Conservation (phyloP, 2,329 filamentous ascomycete species). For the Piedraia hortae region DNA sequence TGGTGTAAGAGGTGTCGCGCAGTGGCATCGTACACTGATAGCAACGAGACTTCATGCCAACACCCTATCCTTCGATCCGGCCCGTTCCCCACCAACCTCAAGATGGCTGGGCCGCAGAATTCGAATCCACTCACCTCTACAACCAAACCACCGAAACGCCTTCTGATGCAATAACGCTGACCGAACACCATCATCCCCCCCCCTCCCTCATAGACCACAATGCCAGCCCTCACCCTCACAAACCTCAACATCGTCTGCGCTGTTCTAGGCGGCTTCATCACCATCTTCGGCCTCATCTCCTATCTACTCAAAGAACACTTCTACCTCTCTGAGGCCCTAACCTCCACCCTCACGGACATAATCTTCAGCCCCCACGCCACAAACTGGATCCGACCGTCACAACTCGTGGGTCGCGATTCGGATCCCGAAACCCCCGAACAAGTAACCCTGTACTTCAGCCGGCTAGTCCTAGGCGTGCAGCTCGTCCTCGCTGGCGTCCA, state of each 20-base stretch:
- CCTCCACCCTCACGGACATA: constrained; percentile 54
- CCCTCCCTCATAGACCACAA: too few species aligned
- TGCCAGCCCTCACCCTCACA: constrained; percentile 35
- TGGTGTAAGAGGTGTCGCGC: too few species aligned
- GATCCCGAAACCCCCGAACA: constrained; percentile 31
- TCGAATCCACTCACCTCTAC: too few species aligned
- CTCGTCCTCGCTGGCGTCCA: constrained; percentile 72
- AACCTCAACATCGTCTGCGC: constrained; percentile 72
- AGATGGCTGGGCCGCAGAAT: too few species aligned
- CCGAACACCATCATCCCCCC: too few species aligned
- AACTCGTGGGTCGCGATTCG: constrained; percentile 42
- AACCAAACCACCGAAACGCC: too few species aligned
- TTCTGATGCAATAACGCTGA: too few species aligned
- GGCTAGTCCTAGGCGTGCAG: constrained; percentile 71
- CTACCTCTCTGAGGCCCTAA: constrained; percentile 79
- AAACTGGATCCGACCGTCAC: constrained; percentile 44
- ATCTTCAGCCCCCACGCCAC: constrained; percentile 51
- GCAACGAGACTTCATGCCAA: too few species aligned
- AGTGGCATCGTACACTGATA: too few species aligned
- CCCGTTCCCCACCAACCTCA: too few species aligned
- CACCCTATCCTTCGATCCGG: too few species aligned
- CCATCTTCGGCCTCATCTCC: constrained; percentile 70
- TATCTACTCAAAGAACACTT: constrained; percentile 73
- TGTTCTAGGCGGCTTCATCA: constrained; percentile 63
- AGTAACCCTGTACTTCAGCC: constrained; percentile 60